These are phyloP conservation scores for Emmonsiellopsis sp. DNA, from an alignment of 2,329 filamentous ascomycete species.

Conservation along the genomic window DNA sequence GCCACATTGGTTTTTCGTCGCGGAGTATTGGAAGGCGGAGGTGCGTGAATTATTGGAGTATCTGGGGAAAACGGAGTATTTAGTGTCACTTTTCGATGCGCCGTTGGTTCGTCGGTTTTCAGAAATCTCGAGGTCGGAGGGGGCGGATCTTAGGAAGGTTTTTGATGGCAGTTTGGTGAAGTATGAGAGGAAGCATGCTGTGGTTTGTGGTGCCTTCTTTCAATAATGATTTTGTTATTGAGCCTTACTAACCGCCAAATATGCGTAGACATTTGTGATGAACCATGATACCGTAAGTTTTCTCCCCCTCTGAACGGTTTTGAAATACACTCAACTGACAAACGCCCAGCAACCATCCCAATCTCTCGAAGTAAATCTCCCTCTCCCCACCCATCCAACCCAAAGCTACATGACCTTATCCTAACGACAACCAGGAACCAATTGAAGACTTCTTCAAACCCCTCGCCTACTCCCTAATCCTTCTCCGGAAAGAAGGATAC, in stretches of 20 bases:
- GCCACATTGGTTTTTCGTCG: conserved; percentile 53
- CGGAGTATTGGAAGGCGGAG: conserved; percentile 60
- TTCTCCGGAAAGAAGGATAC: conserved; percentile 53
- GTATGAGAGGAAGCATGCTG: conserved; percentile 44
- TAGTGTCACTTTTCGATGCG: conserved; percentile 56
- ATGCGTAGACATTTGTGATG: conserved; percentile 52
- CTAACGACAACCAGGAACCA: conserved; percentile 34
- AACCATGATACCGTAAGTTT: conserved; percentile 57
- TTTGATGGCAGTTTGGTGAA: conserved; percentile 53
- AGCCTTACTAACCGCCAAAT: not conserved
- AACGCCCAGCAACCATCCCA: conserved; percentile 49
- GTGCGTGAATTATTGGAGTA: conserved; percentile 47
- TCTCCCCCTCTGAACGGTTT: not conserved
- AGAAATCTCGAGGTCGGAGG: conserved; percentile 45
- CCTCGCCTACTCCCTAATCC: conserved; percentile 61
- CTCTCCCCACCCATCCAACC: not conserved
- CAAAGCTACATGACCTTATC: too few species aligned
- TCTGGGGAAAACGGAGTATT: conserved; percentile 48
- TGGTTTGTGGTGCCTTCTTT: conserved; percentile 33
- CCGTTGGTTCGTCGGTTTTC: conserved; percentile 62
- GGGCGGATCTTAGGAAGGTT: conserved; percentile 53
- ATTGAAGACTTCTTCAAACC: conserved; percentile 61
- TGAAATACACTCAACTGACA: not conserved
- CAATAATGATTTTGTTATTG: not conserved
- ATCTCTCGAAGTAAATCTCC: conserved; percentile 41